phyloP scores from a whole-genome alignment of 108 stramenopile species.

The Epipyxis sp. region DNA sequence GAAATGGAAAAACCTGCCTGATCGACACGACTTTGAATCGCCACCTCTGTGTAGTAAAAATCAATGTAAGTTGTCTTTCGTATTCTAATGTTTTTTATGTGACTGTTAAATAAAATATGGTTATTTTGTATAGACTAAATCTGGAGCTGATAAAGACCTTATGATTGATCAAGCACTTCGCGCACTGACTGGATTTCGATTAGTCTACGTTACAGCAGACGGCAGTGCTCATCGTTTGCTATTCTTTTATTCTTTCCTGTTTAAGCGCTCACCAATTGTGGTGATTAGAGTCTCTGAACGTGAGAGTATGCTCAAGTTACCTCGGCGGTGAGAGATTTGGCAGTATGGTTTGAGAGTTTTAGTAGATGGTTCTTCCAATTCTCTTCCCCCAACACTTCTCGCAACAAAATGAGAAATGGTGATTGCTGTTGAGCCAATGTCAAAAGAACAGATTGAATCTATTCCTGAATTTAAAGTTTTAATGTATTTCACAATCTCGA shows the following conservation, averaged over 20 bases:
- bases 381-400: slow-evolving; percentile 20
- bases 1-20: slow-evolving; percentile 5
- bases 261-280: slow-evolving; percentile 12
- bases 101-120: not conserved
- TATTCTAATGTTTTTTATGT: not conserved
- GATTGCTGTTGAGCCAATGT: slow-evolving; percentile 28
- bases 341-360: slow-evolving; percentile 13
- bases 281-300: not conserved
- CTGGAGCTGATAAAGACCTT: slow-evolving; percentile 13
- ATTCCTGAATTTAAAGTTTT: slow-evolving; percentile 29
- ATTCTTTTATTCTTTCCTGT: slow-evolving; percentile 8
- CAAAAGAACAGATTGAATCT: slow-evolving; percentile 29
- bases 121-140: slow-evolving; percentile 2
- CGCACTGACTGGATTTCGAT: slow-evolving; percentile 4
- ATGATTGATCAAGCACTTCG: too few relatives aligned
- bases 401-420: slow-evolving; percentile 23
- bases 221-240: too few relatives aligned
- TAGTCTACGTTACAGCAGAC: not conserved
- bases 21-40: slow-evolving; percentile 9
- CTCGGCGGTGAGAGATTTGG: not conserved
- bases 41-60: slow-evolving; percentile 5
- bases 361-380: slow-evolving; percentile 15
- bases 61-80: slow-evolving; percentile 2
- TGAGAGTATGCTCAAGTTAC: not conserved
- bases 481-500: slow-evolving; percentile 23